Base-by-base conservation (phyloP, 768 basidiomycete species). In the Lactarius hatsudake region DNA sequence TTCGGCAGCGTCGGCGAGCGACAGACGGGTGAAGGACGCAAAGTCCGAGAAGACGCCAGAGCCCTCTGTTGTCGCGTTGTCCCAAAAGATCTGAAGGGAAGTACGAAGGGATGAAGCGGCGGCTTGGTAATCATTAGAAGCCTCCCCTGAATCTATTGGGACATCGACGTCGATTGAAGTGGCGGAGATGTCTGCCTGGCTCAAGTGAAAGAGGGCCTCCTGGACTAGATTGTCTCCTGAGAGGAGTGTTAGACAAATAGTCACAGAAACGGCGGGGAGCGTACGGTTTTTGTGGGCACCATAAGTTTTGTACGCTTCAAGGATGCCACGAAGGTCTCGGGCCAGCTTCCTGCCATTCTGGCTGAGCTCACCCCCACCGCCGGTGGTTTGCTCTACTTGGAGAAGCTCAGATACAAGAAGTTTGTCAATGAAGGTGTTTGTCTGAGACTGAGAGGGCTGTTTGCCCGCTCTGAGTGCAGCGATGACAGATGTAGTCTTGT, bases 381-480 rank as follows among this genome's bases (percentile, higher is more conserved):
- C 67, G 8, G 75, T 65, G 1, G 76, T 66, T 5, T 81, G 78
- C 55, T 86, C 80, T 28, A 81, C 75, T 48, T 81, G 78, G 9
- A 84, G 75, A 65, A 87, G 77, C 12, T 81, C 78, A 42, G 83
- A 79, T 15, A 79, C 72, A 48, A 85, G 83, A 56, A 85, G 72
- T 80, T 81, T 86, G 72, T 88, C 84, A 69, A 88, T 80, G 72
- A 82, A 80, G 0, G 73, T 72, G 67, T 80, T 80, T 45, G 84
- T 70, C 72, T 91, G 90, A 34, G 82, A 75, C 13, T 88, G 86
- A 1, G 80, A 81, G 20, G 90, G 90, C 5, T 90, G 78, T 73
- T 91, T 91, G 26, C 88, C 88, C 20, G 88, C 88, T 68, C 86
- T 82, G 71, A 91, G 76, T 9, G 90, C 90, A 57, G 87, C 90